Conservation (phyloP, 176 grass and related monocot species). For the Saccharum officinarum region DNA sequence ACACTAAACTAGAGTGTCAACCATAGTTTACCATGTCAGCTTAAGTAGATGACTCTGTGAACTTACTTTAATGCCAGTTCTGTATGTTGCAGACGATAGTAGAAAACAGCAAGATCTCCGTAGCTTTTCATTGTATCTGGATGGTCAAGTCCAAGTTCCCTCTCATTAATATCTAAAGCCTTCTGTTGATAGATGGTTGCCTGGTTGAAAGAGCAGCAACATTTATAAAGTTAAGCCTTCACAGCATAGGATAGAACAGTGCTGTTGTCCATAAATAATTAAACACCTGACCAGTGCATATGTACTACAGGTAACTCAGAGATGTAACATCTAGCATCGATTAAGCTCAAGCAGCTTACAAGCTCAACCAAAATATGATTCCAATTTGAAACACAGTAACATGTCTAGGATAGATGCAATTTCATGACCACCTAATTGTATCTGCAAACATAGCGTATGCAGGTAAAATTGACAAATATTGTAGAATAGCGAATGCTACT, state of each 20-base stretch:
- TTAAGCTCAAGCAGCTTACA: constrained; percentile 32
- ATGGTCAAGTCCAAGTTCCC: constrained; percentile 98
- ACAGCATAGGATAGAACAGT: constrained; percentile 7
- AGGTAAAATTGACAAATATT: constrained; percentile 7
- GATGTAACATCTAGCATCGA: background rate
- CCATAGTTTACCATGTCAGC: constrained; percentile 12
- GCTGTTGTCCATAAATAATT: constrained; percentile 1
- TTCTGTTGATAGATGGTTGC: constrained; percentile 99
- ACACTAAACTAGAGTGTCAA: background rate
- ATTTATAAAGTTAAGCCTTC: constrained; percentile 30
- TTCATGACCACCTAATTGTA: constrained; percentile 32
- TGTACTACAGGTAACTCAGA: constrained; percentile 8
- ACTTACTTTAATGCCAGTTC: constrained; percentile 96
- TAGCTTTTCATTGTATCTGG: constrained; percentile 99
- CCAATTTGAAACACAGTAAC: background rate
- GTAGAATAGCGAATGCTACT: constrained; percentile 3
- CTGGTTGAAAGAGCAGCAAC: constrained; percentile 51
- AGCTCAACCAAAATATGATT: constrained; percentile 30
- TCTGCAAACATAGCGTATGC: constrained; percentile 3
- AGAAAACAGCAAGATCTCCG: constrained; percentile 99
- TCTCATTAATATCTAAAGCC: constrained; percentile 97
- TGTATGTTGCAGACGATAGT: constrained; percentile 98
- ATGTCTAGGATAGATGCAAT: constrained; percentile 16
- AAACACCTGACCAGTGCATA: background rate
- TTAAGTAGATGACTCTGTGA: constrained; percentile 2